phyloP scores from a whole-genome alignment of 2,329 filamentous ascomycete genomes.

The Trichoderma guizhouense region DNA sequence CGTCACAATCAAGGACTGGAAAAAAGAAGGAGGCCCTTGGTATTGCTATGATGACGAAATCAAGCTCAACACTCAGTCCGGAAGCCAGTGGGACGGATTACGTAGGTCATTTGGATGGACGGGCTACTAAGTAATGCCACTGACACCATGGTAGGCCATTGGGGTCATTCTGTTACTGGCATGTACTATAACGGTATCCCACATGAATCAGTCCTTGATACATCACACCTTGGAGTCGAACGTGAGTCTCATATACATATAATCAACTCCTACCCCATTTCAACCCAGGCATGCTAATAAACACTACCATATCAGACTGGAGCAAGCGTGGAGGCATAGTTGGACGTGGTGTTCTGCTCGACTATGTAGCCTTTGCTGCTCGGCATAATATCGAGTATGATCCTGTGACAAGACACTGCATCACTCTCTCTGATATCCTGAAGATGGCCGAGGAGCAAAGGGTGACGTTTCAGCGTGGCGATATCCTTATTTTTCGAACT shows the following conservation, averaged over 20 bases:
- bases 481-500: neutral
- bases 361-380: slow-evolving; percentile 48
- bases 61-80: neutral
- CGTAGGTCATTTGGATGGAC: neutral
- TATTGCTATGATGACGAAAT: neutral
- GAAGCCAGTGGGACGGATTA: neutral
- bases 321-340: neutral
- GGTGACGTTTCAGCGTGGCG: neutral
- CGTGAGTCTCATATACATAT: neutral
- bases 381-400: slow-evolving; percentile 25
- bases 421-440: neutral
- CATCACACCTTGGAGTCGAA: neutral
- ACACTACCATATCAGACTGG: neutral
- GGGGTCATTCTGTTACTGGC: neutral
- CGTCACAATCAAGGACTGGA: neutral
- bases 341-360: slow-evolving; percentile 50
- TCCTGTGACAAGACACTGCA: neutral
- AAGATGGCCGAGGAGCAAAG: neutral
- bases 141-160: neutral
- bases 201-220: neutral
- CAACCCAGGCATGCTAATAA: neutral
- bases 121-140: neutral
- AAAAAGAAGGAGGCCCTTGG: neutral
- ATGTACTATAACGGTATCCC: neutral
- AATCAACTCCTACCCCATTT: neutral